Evolutionary conservation across 768 basidiomycete species (phyloP), one percentile per base, ranked within the genome.

Genomic region (Termitomyces titanicus): DNA sequence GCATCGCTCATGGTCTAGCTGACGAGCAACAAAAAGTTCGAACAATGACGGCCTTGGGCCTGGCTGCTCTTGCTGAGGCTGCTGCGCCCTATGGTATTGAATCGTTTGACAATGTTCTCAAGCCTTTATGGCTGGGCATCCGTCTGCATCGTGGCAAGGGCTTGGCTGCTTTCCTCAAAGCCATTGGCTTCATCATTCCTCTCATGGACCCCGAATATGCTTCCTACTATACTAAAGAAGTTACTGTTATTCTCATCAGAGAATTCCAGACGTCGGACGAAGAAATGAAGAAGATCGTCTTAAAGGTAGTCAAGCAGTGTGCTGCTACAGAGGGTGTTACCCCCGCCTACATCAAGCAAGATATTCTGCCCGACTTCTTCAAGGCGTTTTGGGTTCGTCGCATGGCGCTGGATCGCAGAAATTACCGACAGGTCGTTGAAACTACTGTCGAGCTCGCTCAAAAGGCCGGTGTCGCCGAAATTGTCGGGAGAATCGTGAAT

Each of bases 201-300:
- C 88, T 99, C 56, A 98, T 99, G 97, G 97, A 99, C 67, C 94
- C 97, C 46, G 96, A 99, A 77, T 98, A 98, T 64, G 97, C 96
- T 13, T 95, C 93, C 15, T 98, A 98, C 75, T 99, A 99, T 71
- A 98, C 95, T 46, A 96, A 96, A 72, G 96, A 98, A 76, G 94
- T 96, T 53, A 95, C 92, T 11, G 89, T 94, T 60, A 95, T 96
- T 68, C 88, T 96, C 54, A 96, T 96, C 59, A 93, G 97, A 66
- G 96, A 98, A 74, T 98, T 98, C 78, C 94, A 96, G 70, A 97
- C 95, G 6, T 96, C 96, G 9, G 97, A 99, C 69, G 97, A 99
- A 71, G 97, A 99, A 78, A 99, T 99, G 97, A 96, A 98, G 83
- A 97, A 98, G 80, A 98, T 98, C 61, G 97, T 99, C 5, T 74